A percentile compares a stretch with the other conserved stretches of the same genome.
Conservation (phyloP, 257 asterid genomes). For the Verbascum thapsus region DNA sequence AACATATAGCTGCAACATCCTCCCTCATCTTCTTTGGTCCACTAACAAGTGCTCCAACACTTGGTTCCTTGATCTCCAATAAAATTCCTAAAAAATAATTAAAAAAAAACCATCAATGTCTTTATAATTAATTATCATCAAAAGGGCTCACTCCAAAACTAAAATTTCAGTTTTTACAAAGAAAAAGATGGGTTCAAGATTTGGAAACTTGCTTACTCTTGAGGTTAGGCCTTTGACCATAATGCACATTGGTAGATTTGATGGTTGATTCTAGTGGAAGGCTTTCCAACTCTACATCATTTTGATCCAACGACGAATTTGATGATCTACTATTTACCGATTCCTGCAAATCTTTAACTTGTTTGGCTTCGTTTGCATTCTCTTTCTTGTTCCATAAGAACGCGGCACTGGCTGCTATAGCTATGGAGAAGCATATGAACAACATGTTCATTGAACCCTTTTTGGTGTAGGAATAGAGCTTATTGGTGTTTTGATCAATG, state of each 20-base stretch:
- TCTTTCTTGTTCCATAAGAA: conserved; percentile 89
- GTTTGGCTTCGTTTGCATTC: conserved; percentile 55
- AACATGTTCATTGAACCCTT: conserved; percentile 63
- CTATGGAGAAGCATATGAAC: conserved; percentile 62
- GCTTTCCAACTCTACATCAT: conserved; percentile 73
- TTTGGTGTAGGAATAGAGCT: conserved; percentile 58
- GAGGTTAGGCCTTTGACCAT: conserved; percentile 81
- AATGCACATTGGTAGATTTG: conserved; percentile 61
- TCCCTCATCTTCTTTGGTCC: conserved; percentile 85
- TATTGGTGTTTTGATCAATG: conserved; percentile 59
- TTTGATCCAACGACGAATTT: conserved; percentile 31
- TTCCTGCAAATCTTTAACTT: conserved; percentile 54
- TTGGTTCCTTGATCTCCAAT: conserved; percentile 65
- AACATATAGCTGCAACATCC: conserved; percentile 85
- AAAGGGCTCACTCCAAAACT: not conserved
- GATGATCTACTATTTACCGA: conserved; percentile 31
- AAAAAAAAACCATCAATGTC: not conserved
- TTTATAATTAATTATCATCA: not conserved
- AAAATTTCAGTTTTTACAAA: too few species aligned
- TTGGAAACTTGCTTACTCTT: conserved; percentile 51
- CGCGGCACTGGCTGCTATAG: conserved; percentile 51
- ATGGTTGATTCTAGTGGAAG: conserved; percentile 59
- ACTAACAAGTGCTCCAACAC: conserved; percentile 69
- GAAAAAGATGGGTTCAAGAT: not conserved
- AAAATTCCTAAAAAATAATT: conserved; percentile 66